phyloP scores from a whole-genome alignment of 2,329 filamentous ascomycete species.

The Aspergillus hortae region DNA sequence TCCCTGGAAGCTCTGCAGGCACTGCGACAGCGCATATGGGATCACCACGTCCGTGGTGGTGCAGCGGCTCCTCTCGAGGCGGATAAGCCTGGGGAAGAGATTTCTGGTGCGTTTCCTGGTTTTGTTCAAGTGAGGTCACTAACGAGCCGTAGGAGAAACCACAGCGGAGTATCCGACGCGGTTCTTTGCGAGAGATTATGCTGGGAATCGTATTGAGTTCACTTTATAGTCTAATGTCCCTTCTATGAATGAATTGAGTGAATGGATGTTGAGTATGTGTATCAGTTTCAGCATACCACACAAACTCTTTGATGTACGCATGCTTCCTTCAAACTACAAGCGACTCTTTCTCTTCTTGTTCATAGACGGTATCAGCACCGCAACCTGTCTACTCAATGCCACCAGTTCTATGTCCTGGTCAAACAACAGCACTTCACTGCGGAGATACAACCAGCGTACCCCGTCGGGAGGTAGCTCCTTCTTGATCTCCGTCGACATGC shows the following conservation, averaged over 20 bases:
- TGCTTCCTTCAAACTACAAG: no score
- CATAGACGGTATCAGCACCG: background rate
- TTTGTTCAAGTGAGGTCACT: constrained; percentile 8
- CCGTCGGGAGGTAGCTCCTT: background rate
- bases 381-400: background rate
- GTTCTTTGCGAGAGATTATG: constrained; percentile 61
- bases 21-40: constrained; percentile 50
- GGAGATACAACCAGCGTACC: constrained; percentile 1
- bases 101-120: constrained; percentile 33
- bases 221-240: constrained; percentile 34
- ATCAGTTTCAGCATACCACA: no score
- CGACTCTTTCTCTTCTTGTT: no score
- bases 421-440: background rate
- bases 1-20: constrained; percentile 46
- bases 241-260: background rate
- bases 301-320: no score
- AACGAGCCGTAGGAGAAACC: constrained; percentile 41
- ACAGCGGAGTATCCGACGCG: constrained; percentile 59
- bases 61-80: constrained; percentile 51
- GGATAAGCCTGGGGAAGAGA: constrained; percentile 52
- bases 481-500: constrained; percentile 1
- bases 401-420: background rate
- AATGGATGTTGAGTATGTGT: background rate
- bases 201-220: constrained; percentile 54
- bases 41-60: constrained; percentile 49